Percentiles rank a stretch among this genome's conserved stretches.
phyloP scores from a whole-genome alignment of 2,329 filamentous ascomycete genomes.

The Nemania bipapillata region DNA sequence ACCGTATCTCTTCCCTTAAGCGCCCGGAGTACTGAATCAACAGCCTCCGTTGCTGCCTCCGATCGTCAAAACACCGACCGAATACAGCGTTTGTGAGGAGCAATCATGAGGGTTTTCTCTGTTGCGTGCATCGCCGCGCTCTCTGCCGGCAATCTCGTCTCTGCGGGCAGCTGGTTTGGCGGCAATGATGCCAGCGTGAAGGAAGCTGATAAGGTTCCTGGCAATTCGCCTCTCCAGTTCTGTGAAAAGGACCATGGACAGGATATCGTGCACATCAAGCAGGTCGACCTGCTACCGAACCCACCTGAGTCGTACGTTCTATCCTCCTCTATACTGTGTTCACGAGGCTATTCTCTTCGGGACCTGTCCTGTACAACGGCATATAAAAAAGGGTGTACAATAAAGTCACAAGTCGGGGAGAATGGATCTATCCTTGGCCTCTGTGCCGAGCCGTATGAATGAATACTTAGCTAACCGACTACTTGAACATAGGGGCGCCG shows the following conservation, averaged over 20 bases:
- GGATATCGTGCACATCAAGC: slow-evolving; percentile 79
- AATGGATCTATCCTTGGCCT: neutral
- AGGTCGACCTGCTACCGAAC: slow-evolving; percentile 84
- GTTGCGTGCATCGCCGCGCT: slow-evolving; percentile 59
- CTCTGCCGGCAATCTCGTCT: slow-evolving; percentile 52
- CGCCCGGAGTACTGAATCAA: neutral
- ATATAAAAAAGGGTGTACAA: neutral
- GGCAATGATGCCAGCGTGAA: slow-evolving; percentile 61
- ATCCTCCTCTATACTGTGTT: slow-evolving; percentile 14
- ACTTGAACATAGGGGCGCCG: slow-evolving; percentile 71
- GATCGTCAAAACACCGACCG: neutral
- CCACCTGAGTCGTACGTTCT: slow-evolving; percentile 82
- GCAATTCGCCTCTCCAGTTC: slow-evolving; percentile 84
- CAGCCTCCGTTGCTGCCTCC: neutral
- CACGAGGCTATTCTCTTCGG: neutral
- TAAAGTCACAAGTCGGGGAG: neutral
- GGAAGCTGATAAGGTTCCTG: slow-evolving; percentile 74
- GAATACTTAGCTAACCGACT: slow-evolving; percentile 39
- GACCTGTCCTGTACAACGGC: neutral
- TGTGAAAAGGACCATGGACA: slow-evolving; percentile 73
- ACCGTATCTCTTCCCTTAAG: neutral
- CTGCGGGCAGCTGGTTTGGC: slow-evolving; percentile 62
- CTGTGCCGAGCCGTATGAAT: neutral
- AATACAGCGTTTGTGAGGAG: slow-evolving; percentile 1
- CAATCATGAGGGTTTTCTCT: slow-evolving; percentile 56